Evolutionary conservation across 352 stramenopile genomes (phyloP).

Genomic region (Globisporangium nunn): DNA sequence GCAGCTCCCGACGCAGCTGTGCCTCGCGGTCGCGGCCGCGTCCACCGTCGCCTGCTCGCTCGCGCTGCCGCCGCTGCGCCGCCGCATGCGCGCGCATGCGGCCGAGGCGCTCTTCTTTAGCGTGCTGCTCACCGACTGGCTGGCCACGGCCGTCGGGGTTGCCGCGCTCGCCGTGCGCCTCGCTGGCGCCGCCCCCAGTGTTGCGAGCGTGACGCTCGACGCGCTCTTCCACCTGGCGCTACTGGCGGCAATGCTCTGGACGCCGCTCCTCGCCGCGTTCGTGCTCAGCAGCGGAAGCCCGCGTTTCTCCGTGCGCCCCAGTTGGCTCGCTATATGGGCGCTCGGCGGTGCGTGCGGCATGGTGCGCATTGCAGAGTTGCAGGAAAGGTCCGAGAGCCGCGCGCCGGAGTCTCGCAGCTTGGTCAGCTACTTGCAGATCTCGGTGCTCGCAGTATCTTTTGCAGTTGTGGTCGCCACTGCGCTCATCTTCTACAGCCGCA

Average conservation of each 20-base stretch:
- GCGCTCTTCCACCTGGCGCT: conserved; percentile 45
- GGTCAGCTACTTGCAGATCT: conserved; percentile 22
- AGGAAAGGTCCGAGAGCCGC: not conserved
- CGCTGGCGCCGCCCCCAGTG: conserved; percentile 5
- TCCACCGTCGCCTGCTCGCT: conserved; percentile 26
- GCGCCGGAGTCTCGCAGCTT: conserved; percentile 4
- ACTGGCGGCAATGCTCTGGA: conserved; percentile 68
- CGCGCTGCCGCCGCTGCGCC: conserved; percentile 41
- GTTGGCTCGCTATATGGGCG: conserved; percentile 40
- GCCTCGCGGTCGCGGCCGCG: conserved; percentile 22
- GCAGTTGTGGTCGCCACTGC: conserved; percentile 18
- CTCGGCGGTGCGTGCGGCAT: conserved; percentile 42
- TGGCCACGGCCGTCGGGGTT: conserved; percentile 41
- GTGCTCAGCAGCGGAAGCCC: conserved; percentile 50
- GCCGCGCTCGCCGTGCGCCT: conserved; percentile 19
- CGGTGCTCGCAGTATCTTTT: conserved; percentile 19
- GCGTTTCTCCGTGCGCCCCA: conserved; percentile 38
- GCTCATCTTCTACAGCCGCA: conserved; percentile 36
- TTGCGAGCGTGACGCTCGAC: conserved; percentile 19
- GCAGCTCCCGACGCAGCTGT: conserved; percentile 14
- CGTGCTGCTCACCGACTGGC: conserved; percentile 49
- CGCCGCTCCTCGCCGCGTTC: conserved; percentile 56
- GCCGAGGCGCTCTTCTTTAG: conserved; percentile 59
- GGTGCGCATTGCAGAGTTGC: conserved; percentile 20
- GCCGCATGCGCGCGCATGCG: conserved; percentile 30